Evolutionary conservation across 176 grass and related monocot species (phyloP), one percentile per base, ranked within the genome.

Genomic region (Hyparrhenia diplandra): DNA sequence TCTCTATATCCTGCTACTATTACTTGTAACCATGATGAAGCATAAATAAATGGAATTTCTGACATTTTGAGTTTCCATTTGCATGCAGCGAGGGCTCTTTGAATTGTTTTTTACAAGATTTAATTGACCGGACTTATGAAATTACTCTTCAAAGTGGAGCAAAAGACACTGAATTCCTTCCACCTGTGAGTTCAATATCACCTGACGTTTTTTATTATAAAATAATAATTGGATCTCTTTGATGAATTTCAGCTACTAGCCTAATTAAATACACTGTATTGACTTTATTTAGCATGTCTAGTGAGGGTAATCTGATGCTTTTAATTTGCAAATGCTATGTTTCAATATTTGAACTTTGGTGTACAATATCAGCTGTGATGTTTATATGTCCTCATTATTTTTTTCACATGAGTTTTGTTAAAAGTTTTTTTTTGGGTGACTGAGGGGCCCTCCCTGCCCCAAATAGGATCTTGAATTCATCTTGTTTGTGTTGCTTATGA

Each of bases 41-140:
- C 60, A 73, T 72, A 51, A 8, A 25, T 59, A 58, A 37, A 55
- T n/a, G 32, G 23, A 82, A 45, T 69, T 72, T 52, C 46, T 83
- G 71, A 73, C 68, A 59, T 74, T 80, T 46, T 87, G 46, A 66
- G 64, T 72, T 62, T 20, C 49, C 61, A 8, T 69, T 85, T 71
- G 28, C 67, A 32, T 89, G 86, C 87, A 99, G 97, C 97, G 5
- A 93, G 94, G 83, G 90, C 97, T 70, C 90, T n/a, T 99, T 88
- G 97, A 99, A 85, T 86, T 99, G 69, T n/a, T 99, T 99, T 88
- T 80, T 99, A 83, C 97, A 99, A 96, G 97, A 99, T 88, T 87
- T 99, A 71, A 95, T 94, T 82, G 89, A 99, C 34, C 92, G 83
- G 64, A 96, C 97, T 39, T 99, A 96, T 13, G 78, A 89, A 89